Evolutionary conservation across 176 grass and related monocot genomes (phyloP), one percentile per base, ranked within the genome.

Genomic region (Eragrostis curvula): DNA sequence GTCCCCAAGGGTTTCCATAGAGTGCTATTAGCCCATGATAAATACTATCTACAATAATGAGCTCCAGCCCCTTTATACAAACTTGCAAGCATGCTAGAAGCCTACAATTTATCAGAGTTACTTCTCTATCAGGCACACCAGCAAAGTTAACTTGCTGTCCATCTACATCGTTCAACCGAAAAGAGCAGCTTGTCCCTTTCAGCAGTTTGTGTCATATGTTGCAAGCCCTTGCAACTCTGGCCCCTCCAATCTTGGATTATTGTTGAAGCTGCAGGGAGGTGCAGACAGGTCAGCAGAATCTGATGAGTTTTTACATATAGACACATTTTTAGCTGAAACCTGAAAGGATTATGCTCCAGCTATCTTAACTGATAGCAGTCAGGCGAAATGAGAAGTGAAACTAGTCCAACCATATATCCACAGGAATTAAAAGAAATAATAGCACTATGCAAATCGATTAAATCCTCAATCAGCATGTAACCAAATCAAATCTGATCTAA

Each of bases 201-300:
- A 96, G 67, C 88, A 92, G 83, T 90, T 88, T 30, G 86, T 92
- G 61, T 92, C 88, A 66, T 96, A 96, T 12, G 60, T 78, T 45
- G 84, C 90, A 59, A 92, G 85, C 65, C 93, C 93, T 87, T 87
- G 87, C 79, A 96, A 47, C 58, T 96, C 93, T 21, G 87, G 93
- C 40, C 93, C 90, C 77, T 92, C 87, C 69, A 96, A 52, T 23
- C 90, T 89, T 84, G 85, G 79, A 84, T 96, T 92, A 9, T 88
- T 88, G 49, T 92, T 85, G 43, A 95, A 95, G 71, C 90, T 95
- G 87, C 74, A 89, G 28, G 10, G 18, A 60, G 23, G 51, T 9
- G 17, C 13, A 20, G 0, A 12, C 5, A 70, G 27, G 23, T 61
- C 58, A 1, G 18, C 9, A 7, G 25, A 21, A 78, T n/a, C 6